phyloP scores from a whole-genome alignment of 192 early-diverging fungal species.

The Umbelopsis isabellina region DNA sequence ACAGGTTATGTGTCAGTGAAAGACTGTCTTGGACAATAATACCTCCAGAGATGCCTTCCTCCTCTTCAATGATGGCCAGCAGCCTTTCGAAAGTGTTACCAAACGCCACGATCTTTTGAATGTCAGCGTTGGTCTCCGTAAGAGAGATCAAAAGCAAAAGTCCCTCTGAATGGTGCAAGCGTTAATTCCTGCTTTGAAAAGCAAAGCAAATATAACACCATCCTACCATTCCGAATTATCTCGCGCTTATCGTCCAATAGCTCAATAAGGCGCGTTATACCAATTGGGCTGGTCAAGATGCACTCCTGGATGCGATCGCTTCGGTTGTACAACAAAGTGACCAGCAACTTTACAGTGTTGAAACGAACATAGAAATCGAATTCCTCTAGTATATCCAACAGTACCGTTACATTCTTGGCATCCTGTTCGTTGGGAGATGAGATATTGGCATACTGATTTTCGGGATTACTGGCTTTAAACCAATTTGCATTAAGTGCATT shows the following conservation, averaged over 20 bases:
- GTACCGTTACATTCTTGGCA: constrained; percentile 68
- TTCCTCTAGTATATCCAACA: constrained; percentile 89
- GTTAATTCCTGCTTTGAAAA: background rate
- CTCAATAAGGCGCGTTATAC: constrained; percentile 88
- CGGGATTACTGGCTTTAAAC: background rate
- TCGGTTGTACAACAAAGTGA: constrained; percentile 68
- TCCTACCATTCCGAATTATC: constrained; percentile 90
- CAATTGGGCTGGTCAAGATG: constrained; percentile 85
- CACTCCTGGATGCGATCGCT: constrained; percentile 75
- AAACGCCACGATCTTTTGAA: constrained; percentile 99
- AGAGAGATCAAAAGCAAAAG: constrained; percentile 88
- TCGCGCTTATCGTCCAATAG: constrained; percentile 92
- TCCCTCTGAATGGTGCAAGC: constrained; percentile 64
- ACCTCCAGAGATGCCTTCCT: constrained; percentile 89
- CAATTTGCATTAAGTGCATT: background rate
- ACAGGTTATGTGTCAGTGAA: constrained; percentile 87
- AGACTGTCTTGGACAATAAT: constrained; percentile 98
- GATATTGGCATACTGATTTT: too few relatives aligned
- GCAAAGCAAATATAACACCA: background rate
- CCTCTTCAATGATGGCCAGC: constrained; percentile 84
- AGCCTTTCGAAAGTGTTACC: constrained; percentile 96
- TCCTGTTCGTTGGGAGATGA: constrained; percentile 52
- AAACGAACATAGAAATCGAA: constrained; percentile 96
- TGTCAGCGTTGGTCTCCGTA: constrained; percentile 90
- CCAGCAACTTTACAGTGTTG: constrained; percentile 85